Percentiles rank a stretch among this genome's conserved stretches.
Conservation (phyloP, 2,329 filamentous ascomycete species). For the Immersiporthe knoxdaviesiana region DNA sequence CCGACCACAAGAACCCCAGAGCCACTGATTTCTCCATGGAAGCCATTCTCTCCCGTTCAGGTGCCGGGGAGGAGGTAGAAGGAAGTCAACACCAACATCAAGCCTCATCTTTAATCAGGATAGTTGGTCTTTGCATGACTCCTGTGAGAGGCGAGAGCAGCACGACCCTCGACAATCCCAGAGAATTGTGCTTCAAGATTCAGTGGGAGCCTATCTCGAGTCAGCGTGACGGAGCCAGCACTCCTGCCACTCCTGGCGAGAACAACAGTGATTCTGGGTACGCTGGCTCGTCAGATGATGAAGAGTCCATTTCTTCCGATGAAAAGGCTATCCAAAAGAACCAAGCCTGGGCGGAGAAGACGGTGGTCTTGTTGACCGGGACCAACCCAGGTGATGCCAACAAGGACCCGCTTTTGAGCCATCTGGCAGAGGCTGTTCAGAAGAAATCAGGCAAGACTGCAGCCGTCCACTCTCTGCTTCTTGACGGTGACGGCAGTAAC, state of each 20-base stretch:
- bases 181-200: constrained; percentile 36
- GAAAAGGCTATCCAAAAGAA: not conserved
- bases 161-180: constrained; percentile 18
- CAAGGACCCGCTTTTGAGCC: not conserved
- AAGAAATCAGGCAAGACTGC: constrained; percentile 11
- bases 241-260: not conserved
- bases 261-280: constrained; percentile 14
- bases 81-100: not conserved
- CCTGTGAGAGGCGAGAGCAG: constrained; percentile 22
- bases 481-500: constrained; percentile 6
- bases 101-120: constrained; percentile 28
- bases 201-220: constrained; percentile 32
- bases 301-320: not conserved
- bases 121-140: constrained; percentile 33
- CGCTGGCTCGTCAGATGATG: constrained; percentile 11
- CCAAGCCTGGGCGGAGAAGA: constrained; percentile 10
- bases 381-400: not conserved
- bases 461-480: constrained; percentile 28
- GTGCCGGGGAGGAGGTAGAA: not conserved
- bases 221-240: not conserved
- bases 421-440: not conserved
- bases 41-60: constrained; percentile 21
- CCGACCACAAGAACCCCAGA: constrained; percentile 15
- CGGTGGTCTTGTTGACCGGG: not conserved
- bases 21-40: constrained; percentile 33